Evolutionary conservation across 139 green algal species (phyloP).

Genomic region (Diplosphaera chodatii): DNA sequence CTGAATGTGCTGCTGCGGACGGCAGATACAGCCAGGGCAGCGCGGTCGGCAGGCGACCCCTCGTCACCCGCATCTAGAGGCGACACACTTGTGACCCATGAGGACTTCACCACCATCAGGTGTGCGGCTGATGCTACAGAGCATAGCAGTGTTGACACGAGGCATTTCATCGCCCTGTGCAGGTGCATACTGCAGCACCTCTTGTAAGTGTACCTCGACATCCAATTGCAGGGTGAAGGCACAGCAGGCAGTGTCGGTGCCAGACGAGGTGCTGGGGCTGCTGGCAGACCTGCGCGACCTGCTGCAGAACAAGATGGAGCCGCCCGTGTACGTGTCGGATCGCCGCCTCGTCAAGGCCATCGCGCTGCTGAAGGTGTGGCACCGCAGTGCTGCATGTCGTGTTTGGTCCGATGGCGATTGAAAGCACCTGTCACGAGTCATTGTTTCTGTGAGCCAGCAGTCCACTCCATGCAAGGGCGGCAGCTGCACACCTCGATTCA

Average conservation of each 20-base stretch:
- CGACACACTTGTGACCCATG: not conserved
- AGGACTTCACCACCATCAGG: not conserved
- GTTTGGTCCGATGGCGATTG: no score
- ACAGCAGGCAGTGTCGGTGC: slow-evolving; percentile 47
- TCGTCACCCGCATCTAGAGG: not conserved
- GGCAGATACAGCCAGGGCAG: not conserved
- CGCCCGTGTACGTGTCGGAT: slow-evolving; percentile 67
- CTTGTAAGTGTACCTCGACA: no score
- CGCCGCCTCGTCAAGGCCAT: slow-evolving; percentile 63
- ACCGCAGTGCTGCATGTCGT: no score
- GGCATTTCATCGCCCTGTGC: no score
- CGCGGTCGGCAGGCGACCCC: not conserved
- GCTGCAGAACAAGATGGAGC: slow-evolving; percentile 76
- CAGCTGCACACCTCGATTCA: no score
- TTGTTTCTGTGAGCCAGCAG: no score
- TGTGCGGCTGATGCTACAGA: not conserved
- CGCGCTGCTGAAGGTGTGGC: slow-evolving; percentile 40
- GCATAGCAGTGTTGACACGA: no score
- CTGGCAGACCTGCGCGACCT: slow-evolving; percentile 65
- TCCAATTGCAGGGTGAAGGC: slow-evolving; percentile 27
- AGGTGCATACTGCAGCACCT: no score
- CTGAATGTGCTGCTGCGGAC: slow-evolving; percentile 29
- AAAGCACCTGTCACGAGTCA: no score
- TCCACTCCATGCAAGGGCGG: no score
- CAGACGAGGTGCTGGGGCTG: slow-evolving; percentile 63